Evolutionary conservation across 768 basidiomycete genomes (phyloP).

Genomic region (Rhodotorula sphaerocarpa): DNA sequence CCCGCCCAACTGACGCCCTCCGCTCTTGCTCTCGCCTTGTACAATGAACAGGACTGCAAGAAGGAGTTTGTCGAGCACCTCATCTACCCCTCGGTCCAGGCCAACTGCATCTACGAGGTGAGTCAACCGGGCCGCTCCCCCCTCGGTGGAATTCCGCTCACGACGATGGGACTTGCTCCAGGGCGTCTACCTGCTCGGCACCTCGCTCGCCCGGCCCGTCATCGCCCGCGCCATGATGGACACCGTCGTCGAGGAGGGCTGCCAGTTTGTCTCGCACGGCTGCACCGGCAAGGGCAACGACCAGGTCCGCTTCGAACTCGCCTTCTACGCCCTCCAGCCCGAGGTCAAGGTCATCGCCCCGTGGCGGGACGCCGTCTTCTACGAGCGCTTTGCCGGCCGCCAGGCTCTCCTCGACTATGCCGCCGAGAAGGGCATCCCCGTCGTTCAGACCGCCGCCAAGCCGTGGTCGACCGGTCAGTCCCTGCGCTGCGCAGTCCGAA

Average conservation of each 20-base stretch:
- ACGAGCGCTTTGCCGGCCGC: constrained; percentile 92
- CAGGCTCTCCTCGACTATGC: constrained; percentile 87
- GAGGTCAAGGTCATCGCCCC: constrained; percentile 98
- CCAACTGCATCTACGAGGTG: constrained; percentile 97
- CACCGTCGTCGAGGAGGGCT: constrained; percentile 77
- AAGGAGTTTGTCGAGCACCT: constrained; percentile 91
- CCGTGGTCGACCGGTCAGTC: constrained; percentile 82
- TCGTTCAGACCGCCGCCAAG: constrained; percentile 88
- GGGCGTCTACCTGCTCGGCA: constrained; percentile 95
- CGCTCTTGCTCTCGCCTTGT: no score
- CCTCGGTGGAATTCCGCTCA: no score
- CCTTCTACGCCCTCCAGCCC: constrained; percentile 96
- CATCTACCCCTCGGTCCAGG: constrained; percentile 96
- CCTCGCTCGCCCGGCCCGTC: constrained; percentile 93
- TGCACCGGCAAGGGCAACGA: constrained; percentile 99
- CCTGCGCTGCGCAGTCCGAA: no score
- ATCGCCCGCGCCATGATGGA: constrained; percentile 99
- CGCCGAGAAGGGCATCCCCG: constrained; percentile 76
- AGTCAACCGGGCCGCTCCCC: no score
- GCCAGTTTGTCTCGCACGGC: constrained; percentile 96
- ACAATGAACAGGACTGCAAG: constrained; percentile 63
- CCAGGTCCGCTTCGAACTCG: constrained; percentile 97
- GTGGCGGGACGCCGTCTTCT: constrained; percentile 98
- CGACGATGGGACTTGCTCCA: no score
- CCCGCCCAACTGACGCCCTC: no score